These are phyloP conservation scores for Aspergillus fructus DNA, from an alignment of 2,329 filamentous ascomycete genomes.

Conservation along the genomic window DNA sequence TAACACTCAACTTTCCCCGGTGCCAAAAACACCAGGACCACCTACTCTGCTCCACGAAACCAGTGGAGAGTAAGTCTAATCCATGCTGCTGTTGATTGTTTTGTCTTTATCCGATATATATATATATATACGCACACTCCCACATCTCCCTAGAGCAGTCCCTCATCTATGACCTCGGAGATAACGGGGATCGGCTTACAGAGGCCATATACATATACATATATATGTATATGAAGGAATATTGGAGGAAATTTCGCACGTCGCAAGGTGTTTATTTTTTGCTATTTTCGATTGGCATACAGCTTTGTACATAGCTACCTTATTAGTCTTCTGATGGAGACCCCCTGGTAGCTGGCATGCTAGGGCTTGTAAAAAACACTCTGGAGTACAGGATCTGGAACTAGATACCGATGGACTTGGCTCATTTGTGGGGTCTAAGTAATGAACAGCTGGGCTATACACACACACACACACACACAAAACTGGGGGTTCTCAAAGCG, in stretches of 20 bases:
- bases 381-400: not conserved
- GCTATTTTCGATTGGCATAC: not conserved
- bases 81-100: not conserved
- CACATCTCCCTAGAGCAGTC: not conserved
- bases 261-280: not conserved
- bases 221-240: no score
- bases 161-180: not conserved
- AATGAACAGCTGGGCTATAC: not conserved
- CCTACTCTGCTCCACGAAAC: not conserved
- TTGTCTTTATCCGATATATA: no score
- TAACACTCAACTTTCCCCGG: conserved; percentile 8
- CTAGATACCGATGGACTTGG: not conserved
- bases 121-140: no score
- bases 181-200: not conserved
- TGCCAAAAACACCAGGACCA: not conserved
- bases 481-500: not conserved
- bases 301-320: not conserved
- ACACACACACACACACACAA: not conserved
- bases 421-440: not conserved
- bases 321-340: not conserved
- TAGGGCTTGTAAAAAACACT: not conserved
- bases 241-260: no score
- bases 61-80: not conserved
- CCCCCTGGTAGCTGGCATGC: conserved; percentile 12
- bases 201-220: not conserved